Percentiles rank a stretch among this genome's conserved stretches.
These are phyloP conservation scores for Colletotrichum zoysiae DNA, from an alignment of 2,329 filamentous ascomycete genomes.

Conservation along the genomic window DNA sequence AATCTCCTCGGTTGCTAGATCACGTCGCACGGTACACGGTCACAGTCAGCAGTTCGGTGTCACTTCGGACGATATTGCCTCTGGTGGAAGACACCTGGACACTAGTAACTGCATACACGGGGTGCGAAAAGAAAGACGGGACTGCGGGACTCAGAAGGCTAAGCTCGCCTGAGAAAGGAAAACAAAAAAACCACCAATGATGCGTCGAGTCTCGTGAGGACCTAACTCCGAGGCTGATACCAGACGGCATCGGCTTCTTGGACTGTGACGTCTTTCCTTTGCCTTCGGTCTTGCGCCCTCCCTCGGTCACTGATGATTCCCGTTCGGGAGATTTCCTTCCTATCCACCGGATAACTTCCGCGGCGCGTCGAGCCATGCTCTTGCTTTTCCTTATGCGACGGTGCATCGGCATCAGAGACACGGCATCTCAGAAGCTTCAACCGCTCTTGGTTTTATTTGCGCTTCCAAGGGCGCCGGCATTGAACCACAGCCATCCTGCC, in stretches of 20 bases:
- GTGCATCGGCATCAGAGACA: not conserved
- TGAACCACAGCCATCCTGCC: not conserved
- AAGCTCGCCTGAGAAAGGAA: conserved; percentile 19
- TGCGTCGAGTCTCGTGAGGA: conserved; percentile 28
- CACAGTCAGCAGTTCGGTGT: conserved; percentile 10
- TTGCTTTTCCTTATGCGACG: not conserved
- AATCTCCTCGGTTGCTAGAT: not conserved
- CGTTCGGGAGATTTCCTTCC: not conserved
- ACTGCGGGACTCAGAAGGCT: conserved; percentile 7
- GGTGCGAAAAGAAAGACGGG: conserved; percentile 27
- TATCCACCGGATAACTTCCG: conserved; percentile 21
- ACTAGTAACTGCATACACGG: conserved; percentile 15
- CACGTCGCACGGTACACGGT: conserved; percentile 23
- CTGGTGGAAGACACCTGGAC: conserved; percentile 5
- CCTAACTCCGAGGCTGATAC: conserved; percentile 23
- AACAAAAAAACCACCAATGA: conserved; percentile 31
- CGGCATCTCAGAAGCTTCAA: not conserved
- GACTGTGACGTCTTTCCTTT: conserved; percentile 26
- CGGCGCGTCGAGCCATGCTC: conserved; percentile 7
- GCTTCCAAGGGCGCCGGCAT: not conserved
- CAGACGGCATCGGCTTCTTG: not conserved
- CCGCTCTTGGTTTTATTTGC: not conserved
- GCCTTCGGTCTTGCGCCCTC: conserved; percentile 7
- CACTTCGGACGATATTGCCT: conserved; percentile 22
- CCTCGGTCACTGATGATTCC: not conserved